Percentiles rank a stretch among this genome's conserved stretches.
Evolutionary conservation across 352 stramenopile genomes (phyloP).

Genomic region (Phytophthora multivora): DNA sequence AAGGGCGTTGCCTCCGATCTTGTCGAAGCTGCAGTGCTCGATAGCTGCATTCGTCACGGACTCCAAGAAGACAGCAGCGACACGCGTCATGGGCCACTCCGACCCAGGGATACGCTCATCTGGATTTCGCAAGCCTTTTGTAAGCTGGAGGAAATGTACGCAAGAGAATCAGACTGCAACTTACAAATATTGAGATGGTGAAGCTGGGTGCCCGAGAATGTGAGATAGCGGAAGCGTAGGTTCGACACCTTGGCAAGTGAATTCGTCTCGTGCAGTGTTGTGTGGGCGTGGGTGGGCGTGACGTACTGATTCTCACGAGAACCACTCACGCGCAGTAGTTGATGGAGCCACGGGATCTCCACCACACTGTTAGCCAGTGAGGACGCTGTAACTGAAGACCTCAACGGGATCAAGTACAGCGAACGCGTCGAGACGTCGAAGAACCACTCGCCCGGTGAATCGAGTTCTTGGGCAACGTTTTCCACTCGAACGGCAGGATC

Average conservation of each 20-base stretch:
- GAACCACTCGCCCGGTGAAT: slow-evolving; percentile 71
- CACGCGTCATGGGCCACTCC: slow-evolving; percentile 57
- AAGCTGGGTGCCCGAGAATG: slow-evolving; percentile 66
- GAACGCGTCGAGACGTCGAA: slow-evolving; percentile 52
- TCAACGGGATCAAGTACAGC: slow-evolving; percentile 68
- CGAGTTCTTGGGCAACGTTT: slow-evolving; percentile 66
- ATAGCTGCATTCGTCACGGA: slow-evolving; percentile 53
- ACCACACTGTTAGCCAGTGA: slow-evolving; percentile 37
- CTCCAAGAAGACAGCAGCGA: slow-evolving; percentile 71
- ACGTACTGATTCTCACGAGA: slow-evolving; percentile 60
- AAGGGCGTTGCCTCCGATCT: slow-evolving; percentile 73
- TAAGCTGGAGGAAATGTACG: neutral
- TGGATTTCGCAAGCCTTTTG: slow-evolving; percentile 5
- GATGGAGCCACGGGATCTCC: slow-evolving; percentile 63
- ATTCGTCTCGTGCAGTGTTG: slow-evolving; percentile 48
- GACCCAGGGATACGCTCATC: slow-evolving; percentile 50
- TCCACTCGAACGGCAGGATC: slow-evolving; percentile 57
- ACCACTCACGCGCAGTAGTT: slow-evolving; percentile 68
- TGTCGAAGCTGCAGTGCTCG: slow-evolving; percentile 69
- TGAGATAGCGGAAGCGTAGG: slow-evolving; percentile 62
- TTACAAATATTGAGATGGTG: slow-evolving; percentile 67
- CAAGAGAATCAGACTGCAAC: slow-evolving; percentile 3
- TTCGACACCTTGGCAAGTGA: slow-evolving; percentile 41
- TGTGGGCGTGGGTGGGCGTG: slow-evolving; percentile 45
- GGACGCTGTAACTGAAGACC: slow-evolving; percentile 21